A percentile compares a stretch with the other conserved stretches of the same genome.
Conservation (phyloP, 306 rosid species). For the Casuarina glauca region DNA sequence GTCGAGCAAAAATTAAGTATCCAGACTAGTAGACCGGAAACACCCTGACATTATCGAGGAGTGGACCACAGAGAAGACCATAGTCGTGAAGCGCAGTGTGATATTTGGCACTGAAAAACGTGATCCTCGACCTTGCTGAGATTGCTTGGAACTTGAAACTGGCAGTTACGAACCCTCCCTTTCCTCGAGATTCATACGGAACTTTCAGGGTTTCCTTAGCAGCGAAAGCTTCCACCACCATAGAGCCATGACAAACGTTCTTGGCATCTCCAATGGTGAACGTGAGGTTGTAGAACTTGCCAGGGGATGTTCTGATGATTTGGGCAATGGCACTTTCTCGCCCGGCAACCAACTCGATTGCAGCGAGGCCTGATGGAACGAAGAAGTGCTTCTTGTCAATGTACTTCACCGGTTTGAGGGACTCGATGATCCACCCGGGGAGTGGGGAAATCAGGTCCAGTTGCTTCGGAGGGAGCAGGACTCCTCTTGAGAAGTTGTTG, state of each 20-base stretch:
- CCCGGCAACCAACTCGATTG: conserved; percentile 50
- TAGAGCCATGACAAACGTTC: conserved; percentile 50
- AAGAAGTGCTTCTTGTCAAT: conserved; percentile 48
- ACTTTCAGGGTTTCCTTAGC: conserved; percentile 38
- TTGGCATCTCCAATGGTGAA: conserved; percentile 62
- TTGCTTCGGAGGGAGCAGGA: conserved; percentile 49
- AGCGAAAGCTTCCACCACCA: conserved; percentile 55
- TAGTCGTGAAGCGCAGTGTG: conserved; percentile 43
- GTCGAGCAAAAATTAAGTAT: too few species aligned
- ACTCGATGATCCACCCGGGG: conserved; percentile 58
- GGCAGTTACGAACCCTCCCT: conserved; percentile 43
- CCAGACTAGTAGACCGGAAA: conserved; percentile 19
- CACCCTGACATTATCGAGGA: conserved; percentile 48
- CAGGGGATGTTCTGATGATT: conserved; percentile 43
- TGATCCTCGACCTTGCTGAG: conserved; percentile 29
- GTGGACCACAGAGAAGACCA: conserved; percentile 56
- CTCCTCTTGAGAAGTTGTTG: conserved; percentile 51
- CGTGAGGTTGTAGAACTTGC: conserved; percentile 39
- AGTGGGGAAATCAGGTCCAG: conserved; percentile 44
- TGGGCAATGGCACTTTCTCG: conserved; percentile 61
- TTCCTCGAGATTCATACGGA: conserved; percentile 39
- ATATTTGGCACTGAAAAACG: conserved; percentile 51
- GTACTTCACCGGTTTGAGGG: conserved; percentile 56
- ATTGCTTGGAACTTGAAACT: conserved; percentile 48
- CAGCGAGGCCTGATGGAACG: conserved; percentile 44